phyloP scores from a whole-genome alignment of 1,284 basidiomycete genomes.

The Ustilago trichophora region DNA sequence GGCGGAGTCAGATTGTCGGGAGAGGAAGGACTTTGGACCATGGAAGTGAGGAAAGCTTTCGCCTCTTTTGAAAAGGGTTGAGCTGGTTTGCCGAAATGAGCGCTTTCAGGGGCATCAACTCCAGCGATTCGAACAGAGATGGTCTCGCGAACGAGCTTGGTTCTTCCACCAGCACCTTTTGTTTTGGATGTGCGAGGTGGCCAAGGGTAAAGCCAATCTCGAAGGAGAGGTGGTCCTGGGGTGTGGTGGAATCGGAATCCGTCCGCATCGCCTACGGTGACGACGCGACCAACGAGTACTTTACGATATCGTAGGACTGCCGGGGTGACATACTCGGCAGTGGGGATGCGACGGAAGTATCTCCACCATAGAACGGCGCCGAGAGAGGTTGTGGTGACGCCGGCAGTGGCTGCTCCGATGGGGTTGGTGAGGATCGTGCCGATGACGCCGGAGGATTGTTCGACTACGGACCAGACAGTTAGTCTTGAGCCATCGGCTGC shows the following conservation, averaged over 20 bases:
- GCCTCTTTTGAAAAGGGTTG: conserved; percentile 65
- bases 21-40: conserved; percentile 39
- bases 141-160: conserved; percentile 44
- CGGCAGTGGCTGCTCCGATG: conserved; percentile 25
- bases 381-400: conserved; percentile 25
- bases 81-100: conserved; percentile 62
- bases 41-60: conserved; percentile 44
- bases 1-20: conserved; percentile 25
- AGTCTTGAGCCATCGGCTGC: too few relatives aligned
- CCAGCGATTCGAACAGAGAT: conserved; percentile 62
- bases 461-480: conserved; percentile 34
- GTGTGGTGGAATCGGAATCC: conserved; percentile 65
- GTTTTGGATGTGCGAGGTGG: conserved; percentile 26
- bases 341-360: conserved; percentile 61
- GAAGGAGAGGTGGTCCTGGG: conserved; percentile 52
- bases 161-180: conserved; percentile 12
- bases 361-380: conserved; percentile 52
- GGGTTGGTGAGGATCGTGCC: conserved; percentile 27
- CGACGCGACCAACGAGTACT: conserved; percentile 57
- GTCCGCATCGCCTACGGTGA: conserved; percentile 64
- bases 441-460: conserved; percentile 27
- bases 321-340: conserved; percentile 61
- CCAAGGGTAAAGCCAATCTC: conserved; percentile 42
- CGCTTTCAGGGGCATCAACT: conserved; percentile 62
- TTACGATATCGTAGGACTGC: conserved; percentile 53